These are phyloP conservation scores for Opeltia flavorubescens DNA, from an alignment of 495 filamentous ascomycete genomes.

Conservation along the genomic window DNA sequence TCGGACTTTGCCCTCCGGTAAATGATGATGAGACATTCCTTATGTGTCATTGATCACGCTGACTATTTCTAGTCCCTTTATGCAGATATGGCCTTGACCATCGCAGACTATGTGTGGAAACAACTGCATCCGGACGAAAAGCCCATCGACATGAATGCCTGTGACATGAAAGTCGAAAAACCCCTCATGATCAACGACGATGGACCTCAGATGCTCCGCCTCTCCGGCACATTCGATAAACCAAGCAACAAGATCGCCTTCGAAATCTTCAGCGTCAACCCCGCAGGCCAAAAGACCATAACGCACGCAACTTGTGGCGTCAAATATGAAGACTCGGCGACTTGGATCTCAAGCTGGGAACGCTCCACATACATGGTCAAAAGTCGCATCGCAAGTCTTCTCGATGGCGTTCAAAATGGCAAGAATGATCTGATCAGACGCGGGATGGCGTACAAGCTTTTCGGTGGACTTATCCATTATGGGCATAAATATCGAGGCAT, in stretches of 20 bases:
- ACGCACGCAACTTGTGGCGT: constrained; percentile 38
- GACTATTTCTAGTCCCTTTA: constrained; percentile 39
- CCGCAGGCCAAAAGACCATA: constrained; percentile 31
- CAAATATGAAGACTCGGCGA: constrained; percentile 17
- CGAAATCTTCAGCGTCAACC: constrained; percentile 28
- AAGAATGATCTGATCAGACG: constrained; percentile 27
- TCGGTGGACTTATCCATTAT: constrained; percentile 50
- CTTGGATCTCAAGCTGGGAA: constrained; percentile 30
- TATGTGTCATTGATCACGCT: neutral
- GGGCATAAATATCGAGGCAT: constrained; percentile 45
- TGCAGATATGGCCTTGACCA: constrained; percentile 63
- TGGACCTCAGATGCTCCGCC: constrained; percentile 31
- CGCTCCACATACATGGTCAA: constrained; percentile 31
- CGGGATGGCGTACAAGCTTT: constrained; percentile 55
- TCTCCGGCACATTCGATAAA: neutral
- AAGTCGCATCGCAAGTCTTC: constrained; percentile 30
- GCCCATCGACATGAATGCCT: constrained; percentile 44
- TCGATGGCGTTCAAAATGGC: constrained; percentile 18
- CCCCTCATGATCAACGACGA: constrained; percentile 47
- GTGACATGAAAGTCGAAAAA: constrained; percentile 54
- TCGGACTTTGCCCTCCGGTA: constrained; percentile 39
- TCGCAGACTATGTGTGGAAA: constrained; percentile 53
- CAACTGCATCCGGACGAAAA: constrained; percentile 38
- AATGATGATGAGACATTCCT: constrained; percentile 8
- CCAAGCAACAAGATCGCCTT: constrained; percentile 14